These are phyloP conservation scores for Aspergillus uvarum DNA, from an alignment of 2,329 filamentous ascomycete genomes.

Conservation along the genomic window DNA sequence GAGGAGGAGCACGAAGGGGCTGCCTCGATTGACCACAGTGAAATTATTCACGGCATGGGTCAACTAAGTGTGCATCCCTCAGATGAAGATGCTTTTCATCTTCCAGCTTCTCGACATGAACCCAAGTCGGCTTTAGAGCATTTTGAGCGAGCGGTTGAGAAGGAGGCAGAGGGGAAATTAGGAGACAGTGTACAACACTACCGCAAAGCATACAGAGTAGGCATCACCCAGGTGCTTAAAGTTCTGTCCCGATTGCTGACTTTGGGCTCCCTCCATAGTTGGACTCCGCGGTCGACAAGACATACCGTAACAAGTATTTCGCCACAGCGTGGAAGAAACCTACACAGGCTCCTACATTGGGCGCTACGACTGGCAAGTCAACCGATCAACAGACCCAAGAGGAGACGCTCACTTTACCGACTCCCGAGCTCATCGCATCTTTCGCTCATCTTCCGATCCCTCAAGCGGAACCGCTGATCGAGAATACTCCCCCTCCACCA, in stretches of 20 bases:
- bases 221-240: slow-evolving; percentile 19
- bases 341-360: slow-evolving; percentile 46
- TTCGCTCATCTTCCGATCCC: slow-evolving; percentile 72
- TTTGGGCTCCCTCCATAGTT: slow-evolving; percentile 55
- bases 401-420: slow-evolving; percentile 48
- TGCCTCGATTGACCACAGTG: slow-evolving; percentile 26
- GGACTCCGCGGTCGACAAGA: slow-evolving; percentile 78
- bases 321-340: slow-evolving; percentile 60
- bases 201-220: slow-evolving; percentile 81
- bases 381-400: slow-evolving; percentile 59
- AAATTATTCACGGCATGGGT: slow-evolving; percentile 38
- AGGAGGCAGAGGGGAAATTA: slow-evolving; percentile 78
- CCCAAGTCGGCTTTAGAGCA: slow-evolving; percentile 82
- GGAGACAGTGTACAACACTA: slow-evolving; percentile 88
- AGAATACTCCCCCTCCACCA: slow-evolving; percentile 70
- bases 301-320: slow-evolving; percentile 90
- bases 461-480: slow-evolving; percentile 65
- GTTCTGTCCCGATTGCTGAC: slow-evolving; percentile 19
- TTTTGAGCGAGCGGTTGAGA: slow-evolving; percentile 88
- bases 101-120: slow-evolving; percentile 40
- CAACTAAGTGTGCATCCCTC: slow-evolving; percentile 34
- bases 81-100: slow-evolving; percentile 43
- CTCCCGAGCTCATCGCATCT: slow-evolving; percentile 69
- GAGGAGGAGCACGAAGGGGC: slow-evolving; percentile 36
- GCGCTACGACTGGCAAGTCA: slow-evolving; percentile 53